Percentiles rank a stretch among this genome's conserved stretches.
Conservation (phyloP, 108 stramenopile species). For the Cyclotella cryptica region DNA sequence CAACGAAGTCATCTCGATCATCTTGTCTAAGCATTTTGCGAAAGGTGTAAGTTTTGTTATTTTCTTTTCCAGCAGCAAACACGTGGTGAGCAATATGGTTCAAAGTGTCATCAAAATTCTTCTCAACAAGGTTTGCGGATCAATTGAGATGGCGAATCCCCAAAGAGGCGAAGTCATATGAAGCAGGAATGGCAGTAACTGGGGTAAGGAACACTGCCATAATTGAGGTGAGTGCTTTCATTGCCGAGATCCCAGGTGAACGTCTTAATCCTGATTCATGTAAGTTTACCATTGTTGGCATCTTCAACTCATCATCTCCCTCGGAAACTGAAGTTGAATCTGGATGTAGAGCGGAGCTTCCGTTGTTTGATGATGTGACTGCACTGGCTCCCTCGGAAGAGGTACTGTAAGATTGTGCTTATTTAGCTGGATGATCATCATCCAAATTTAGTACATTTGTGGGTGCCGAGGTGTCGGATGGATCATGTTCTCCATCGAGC, state of each 20-base stretch:
- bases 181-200: background rate
- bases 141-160: background rate
- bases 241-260: background rate
- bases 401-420: background rate
- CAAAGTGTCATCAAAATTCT: background rate
- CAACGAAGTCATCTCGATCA: background rate
- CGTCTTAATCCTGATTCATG: conserved; percentile 5
- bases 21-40: background rate
- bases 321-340: conserved; percentile 7
- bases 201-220: background rate
- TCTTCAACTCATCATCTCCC: conserved; percentile 3
- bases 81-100: background rate
- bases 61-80: background rate
- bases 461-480: background rate
- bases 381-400: background rate
- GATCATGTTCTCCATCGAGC: background rate
- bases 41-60: background rate
- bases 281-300: conserved; percentile 6
- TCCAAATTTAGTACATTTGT: background rate
- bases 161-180: background rate
- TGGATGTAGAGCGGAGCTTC: background rate
- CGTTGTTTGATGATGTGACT: background rate
- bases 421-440: background rate
- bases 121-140: background rate
- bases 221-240: background rate